Conservation (phyloP, 139 green algal genomes). For the Chlamydomonas asymmetrica region DNA sequence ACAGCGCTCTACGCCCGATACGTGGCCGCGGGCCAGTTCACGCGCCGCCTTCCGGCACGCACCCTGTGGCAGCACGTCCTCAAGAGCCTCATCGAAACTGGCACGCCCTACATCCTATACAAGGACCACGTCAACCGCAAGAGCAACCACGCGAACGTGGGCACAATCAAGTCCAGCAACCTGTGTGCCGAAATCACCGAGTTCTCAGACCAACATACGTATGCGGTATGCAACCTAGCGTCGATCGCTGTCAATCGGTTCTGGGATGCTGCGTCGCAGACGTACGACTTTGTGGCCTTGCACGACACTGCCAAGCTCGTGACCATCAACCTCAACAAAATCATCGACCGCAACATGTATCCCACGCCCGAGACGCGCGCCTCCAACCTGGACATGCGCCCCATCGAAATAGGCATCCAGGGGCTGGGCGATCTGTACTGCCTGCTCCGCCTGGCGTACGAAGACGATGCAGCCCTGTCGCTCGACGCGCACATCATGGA, state of each 20-base stretch:
- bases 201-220: slow-evolving; percentile 17
- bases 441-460: slow-evolving; percentile 34
- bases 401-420: slow-evolving; percentile 43
- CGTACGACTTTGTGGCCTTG: slow-evolving; percentile 24
- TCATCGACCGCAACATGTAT: slow-evolving; percentile 49
- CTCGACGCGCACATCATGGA: slow-evolving; percentile 42
- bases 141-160: slow-evolving; percentile 50
- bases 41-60: slow-evolving; percentile 7
- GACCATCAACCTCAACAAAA: slow-evolving; percentile 39
- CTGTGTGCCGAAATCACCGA: slow-evolving; percentile 48
- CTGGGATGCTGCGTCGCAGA: neutral
- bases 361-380: slow-evolving; percentile 6
- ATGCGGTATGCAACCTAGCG: slow-evolving; percentile 46
- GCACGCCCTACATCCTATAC: slow-evolving; percentile 44
- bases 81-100: slow-evolving; percentile 44
- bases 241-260: slow-evolving; percentile 26
- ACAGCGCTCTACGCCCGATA: slow-evolving; percentile 65
- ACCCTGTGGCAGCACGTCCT: slow-evolving; percentile 39
- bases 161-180: slow-evolving; percentile 44
- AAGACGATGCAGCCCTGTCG: slow-evolving; percentile 2
- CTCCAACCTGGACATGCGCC: slow-evolving; percentile 36
- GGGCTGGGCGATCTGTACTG: slow-evolving; percentile 44
- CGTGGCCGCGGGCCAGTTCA: neutral
- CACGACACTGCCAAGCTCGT: slow-evolving; percentile 7
- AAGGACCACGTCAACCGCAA: slow-evolving; percentile 49